Evolutionary conservation across 345 rosid genomes (phyloP).

Genomic region (Raphanus raphanistrum): DNA sequence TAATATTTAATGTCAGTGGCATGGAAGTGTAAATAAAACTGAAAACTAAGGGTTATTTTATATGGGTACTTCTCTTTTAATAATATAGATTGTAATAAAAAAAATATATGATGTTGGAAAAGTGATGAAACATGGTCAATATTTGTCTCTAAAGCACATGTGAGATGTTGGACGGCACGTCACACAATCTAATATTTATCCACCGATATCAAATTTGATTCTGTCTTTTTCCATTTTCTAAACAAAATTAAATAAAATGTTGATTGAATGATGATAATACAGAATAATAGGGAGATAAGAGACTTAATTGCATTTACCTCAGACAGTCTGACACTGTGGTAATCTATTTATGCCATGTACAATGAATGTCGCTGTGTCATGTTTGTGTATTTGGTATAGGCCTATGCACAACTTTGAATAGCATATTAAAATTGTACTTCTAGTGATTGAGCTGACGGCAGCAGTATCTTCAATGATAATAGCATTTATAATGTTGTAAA

Average conservation of each 20-base stretch:
- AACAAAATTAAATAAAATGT: not conserved
- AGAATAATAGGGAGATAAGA: not conserved
- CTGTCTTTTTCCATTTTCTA: not conserved
- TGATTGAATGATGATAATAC: slow-evolving; percentile 11
- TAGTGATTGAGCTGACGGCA: not conserved
- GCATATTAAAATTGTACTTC: not conserved
- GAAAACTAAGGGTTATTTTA: no score
- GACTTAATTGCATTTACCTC: not conserved
- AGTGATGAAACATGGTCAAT: slow-evolving; percentile 18
- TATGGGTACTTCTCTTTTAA: no score
- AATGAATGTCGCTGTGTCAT: not conserved
- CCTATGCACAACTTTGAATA: not conserved
- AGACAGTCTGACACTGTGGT: not conserved
- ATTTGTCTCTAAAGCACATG: slow-evolving; percentile 30
- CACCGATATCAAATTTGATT: not conserved
- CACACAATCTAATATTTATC: slow-evolving; percentile 12
- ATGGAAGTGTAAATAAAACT: no score
- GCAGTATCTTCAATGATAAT: not conserved
- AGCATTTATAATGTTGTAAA: not conserved
- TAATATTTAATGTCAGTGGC: no score
- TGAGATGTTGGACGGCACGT: slow-evolving; percentile 27
- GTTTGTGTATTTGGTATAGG: not conserved
- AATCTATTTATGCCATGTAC: not conserved
- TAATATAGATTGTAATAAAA: not conserved
- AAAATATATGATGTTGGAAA: not conserved